A percentile compares a stretch with the other conserved stretches of the same genome.
Conservation (phyloP, 495 filamentous ascomycete genomes). For the Aspergillus ostianus region DNA sequence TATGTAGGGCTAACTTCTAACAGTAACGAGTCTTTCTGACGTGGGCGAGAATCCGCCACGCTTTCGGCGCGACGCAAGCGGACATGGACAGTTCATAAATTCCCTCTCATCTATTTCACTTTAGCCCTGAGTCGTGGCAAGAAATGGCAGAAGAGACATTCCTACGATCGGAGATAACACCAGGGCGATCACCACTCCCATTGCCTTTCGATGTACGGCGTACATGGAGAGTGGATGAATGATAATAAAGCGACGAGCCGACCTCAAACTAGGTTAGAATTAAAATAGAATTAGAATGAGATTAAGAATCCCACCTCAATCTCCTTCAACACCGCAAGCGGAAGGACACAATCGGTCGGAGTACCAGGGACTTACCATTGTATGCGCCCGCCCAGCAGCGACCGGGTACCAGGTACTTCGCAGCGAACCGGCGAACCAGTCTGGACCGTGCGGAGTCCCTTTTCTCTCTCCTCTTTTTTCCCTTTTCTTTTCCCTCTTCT, state of each 20-base stretch:
- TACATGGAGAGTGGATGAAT: neutral
- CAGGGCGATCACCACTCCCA: neutral
- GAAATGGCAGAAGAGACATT: neutral
- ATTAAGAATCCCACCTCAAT: too few species aligned
- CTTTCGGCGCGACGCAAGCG: slow-evolving; percentile 16
- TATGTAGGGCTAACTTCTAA: too few species aligned
- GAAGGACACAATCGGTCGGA: neutral
- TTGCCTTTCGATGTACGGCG: neutral
- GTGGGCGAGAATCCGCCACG: slow-evolving; percentile 4
- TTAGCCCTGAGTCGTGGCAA: neutral
- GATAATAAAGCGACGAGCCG: too few species aligned
- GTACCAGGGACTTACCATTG: neutral
- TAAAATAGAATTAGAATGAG: too few species aligned
- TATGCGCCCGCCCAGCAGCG: neutral
- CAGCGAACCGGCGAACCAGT: neutral
- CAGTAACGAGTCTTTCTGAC: neutral
- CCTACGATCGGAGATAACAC: neutral
- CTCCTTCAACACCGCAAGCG: neutral
- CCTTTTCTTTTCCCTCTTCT: slow-evolving; percentile 4
- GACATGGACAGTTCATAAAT: neutral
- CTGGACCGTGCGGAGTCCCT: slow-evolving; percentile 2
- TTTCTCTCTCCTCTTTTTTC: slow-evolving; percentile 2
- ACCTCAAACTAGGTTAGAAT: too few species aligned
- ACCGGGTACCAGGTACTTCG: neutral
- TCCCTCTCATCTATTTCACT: neutral